These are phyloP conservation scores for Cinchona pubescens DNA, from an alignment of 257 asterid genomes.

Conservation along the genomic window DNA sequence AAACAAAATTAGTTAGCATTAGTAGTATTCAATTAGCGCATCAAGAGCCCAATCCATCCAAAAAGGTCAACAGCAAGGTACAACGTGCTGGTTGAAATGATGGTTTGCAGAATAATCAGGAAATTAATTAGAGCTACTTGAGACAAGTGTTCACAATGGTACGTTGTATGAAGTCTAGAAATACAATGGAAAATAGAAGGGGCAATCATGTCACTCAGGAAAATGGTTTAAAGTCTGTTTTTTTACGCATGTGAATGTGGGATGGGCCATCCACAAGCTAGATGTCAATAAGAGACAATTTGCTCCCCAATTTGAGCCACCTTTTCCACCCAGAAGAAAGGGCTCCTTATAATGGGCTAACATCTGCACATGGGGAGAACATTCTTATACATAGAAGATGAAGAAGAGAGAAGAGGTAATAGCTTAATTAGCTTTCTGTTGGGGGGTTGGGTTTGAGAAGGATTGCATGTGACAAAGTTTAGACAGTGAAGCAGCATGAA, in stretches of 20 bases:
- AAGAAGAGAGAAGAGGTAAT: constrained; percentile 8
- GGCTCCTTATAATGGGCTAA: constrained; percentile 13
- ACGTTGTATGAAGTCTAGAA: constrained; percentile 7
- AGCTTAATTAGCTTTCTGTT: not conserved
- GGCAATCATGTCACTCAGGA: constrained; percentile 35
- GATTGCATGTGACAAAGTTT: constrained; percentile 57
- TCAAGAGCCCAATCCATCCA: constrained; percentile 18
- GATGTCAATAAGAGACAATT: too few relatives aligned
- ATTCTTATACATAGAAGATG: constrained; percentile 38
- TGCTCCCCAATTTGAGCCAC: too few relatives aligned
- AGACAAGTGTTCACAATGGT: constrained; percentile 27
- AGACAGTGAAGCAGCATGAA: constrained; percentile 75
- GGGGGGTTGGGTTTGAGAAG: constrained; percentile 16
- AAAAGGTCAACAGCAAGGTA: constrained; percentile 9
- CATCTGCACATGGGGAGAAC: constrained; percentile 67
- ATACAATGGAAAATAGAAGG: constrained; percentile 13
- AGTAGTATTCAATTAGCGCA: constrained; percentile 10
- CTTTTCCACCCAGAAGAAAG: too few relatives aligned
- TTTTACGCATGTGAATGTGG: constrained; percentile 64
- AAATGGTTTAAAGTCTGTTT: too few relatives aligned
- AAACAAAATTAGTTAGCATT: not conserved
- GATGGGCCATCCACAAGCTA: constrained; percentile 57
- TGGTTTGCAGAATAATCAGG: constrained; percentile 20
- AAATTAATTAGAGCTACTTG: constrained; percentile 36
- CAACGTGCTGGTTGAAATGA: constrained; percentile 11